phyloP scores from a whole-genome alignment of 441 rosid genomes.

The Erodium texanum region DNA sequence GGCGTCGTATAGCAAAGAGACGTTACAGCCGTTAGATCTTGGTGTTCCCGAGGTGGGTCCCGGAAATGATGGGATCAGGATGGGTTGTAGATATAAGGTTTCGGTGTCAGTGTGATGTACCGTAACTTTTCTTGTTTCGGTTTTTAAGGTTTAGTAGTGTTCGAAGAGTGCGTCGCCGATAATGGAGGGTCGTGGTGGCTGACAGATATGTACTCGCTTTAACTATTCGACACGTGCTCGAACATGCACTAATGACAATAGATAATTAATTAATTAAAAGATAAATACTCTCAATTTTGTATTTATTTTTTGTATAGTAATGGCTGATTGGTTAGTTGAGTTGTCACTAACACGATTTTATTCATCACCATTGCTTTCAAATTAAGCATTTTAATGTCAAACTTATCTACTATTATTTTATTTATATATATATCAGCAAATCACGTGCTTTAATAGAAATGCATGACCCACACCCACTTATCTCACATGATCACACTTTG shows the following conservation, averaged over 20 bases:
- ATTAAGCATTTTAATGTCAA: not conserved
- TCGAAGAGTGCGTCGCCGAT: not conserved
- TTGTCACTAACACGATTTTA: not conserved
- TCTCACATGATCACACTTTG: too few species aligned
- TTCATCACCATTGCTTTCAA: not conserved
- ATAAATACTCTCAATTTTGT: not conserved
- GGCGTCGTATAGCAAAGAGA: not conserved
- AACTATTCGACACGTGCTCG: not conserved
- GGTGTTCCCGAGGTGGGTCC: not conserved
- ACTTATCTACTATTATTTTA: not conserved
- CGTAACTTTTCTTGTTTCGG: not conserved
- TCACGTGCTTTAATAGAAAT: too few species aligned
- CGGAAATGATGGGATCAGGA: not conserved
- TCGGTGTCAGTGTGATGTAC: too few species aligned
- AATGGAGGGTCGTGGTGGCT: not conserved
- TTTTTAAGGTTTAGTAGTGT: not conserved
- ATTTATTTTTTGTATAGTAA: too few species aligned
- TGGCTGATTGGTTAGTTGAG: not conserved
- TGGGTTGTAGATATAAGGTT: too few species aligned
- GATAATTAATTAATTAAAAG: too few species aligned
- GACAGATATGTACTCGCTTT: not conserved
- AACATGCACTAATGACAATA: not conserved
- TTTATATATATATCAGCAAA: too few species aligned
- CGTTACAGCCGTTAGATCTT: not conserved
- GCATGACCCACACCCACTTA: too few species aligned